These are phyloP conservation scores for Cladophialophora immunda DNA, from an alignment of 2,329 filamentous ascomycete genomes.

Conservation along the genomic window DNA sequence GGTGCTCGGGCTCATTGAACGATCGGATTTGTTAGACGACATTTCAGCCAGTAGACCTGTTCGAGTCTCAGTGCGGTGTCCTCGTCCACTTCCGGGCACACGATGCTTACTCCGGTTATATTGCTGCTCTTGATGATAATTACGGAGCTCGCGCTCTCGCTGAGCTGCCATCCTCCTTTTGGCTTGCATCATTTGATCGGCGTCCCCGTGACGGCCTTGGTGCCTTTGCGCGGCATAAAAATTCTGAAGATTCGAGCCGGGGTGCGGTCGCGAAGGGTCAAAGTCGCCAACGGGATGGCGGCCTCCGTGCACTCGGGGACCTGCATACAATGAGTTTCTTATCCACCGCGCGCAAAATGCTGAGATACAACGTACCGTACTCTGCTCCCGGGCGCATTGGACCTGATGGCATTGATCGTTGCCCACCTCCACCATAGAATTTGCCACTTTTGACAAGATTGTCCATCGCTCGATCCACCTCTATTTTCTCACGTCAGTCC, in stretches of 20 bases:
- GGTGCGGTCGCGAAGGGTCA: constrained; percentile 76
- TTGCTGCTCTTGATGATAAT: constrained; percentile 99
- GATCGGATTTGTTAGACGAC: constrained; percentile 80
- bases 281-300: constrained; percentile 88
- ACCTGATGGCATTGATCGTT: constrained; percentile 76
- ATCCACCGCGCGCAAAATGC: background rate
- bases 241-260: constrained; percentile 82
- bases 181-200: constrained; percentile 98
- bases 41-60: constrained; percentile 73
- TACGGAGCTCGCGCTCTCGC: constrained; percentile 97
- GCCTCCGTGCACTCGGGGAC: constrained; percentile 72
- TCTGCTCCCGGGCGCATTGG: constrained; percentile 50
- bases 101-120: constrained; percentile 87
- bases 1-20: constrained; percentile 81
- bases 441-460: constrained; percentile 98
- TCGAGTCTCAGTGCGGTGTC: constrained; percentile 48
- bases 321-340: constrained; percentile 52
- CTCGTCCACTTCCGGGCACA: constrained; percentile 16
- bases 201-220: constrained; percentile 86
- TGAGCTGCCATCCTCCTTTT: constrained; percentile 99
- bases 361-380: constrained; percentile 25
- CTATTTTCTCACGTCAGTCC: constrained; percentile 59
- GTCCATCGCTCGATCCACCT: constrained; percentile 94
- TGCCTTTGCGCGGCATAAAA: constrained; percentile 95
- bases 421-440: constrained; percentile 66